A percentile compares a stretch with the other conserved stretches of the same genome.
phyloP scores from a whole-genome alignment of 1,139 yeast genomes.

The Suhomyces wounanorum region DNA sequence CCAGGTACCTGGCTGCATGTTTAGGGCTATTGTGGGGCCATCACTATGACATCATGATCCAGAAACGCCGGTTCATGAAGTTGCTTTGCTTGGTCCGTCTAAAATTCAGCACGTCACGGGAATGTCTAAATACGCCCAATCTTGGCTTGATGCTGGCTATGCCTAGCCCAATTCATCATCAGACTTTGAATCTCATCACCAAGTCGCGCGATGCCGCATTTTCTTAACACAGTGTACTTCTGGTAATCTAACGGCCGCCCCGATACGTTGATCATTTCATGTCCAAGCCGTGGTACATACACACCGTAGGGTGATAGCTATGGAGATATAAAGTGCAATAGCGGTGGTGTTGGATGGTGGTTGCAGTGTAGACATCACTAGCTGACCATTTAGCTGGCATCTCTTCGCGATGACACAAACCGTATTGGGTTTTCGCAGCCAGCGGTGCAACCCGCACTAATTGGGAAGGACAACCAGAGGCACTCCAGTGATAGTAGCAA shows the following conservation, averaged over 20 bases:
- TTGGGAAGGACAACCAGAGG: slow-evolving; percentile 8
- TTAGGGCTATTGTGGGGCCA: too few species aligned
- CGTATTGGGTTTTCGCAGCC: slow-evolving; percentile 16
- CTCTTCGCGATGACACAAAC: slow-evolving; percentile 8
- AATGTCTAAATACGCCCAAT: not conserved
- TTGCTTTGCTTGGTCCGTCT: too few species aligned
- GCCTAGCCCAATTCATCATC: not conserved
- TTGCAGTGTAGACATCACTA: too few species aligned
- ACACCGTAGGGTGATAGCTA: not conserved
- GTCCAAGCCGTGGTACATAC: not conserved
- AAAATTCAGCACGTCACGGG: not conserved
- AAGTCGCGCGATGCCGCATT: not conserved
- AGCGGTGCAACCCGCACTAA: slow-evolving; percentile 11
- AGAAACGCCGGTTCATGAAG: too few species aligned
- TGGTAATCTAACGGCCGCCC: not conserved
- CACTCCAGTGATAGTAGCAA: too few species aligned
- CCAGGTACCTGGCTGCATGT: too few species aligned
- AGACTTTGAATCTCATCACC: not conserved
- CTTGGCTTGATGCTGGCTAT: not conserved
- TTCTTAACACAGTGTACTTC: not conserved
- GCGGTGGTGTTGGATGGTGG: too few species aligned
- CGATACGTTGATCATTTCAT: not conserved
- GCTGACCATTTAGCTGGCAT: too few species aligned
- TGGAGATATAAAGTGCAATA: not conserved
- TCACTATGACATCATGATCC: too few species aligned